Evolutionary conservation across 768 basidiomycete species (phyloP).

Genomic region (Pulveroboletus sp.): DNA sequence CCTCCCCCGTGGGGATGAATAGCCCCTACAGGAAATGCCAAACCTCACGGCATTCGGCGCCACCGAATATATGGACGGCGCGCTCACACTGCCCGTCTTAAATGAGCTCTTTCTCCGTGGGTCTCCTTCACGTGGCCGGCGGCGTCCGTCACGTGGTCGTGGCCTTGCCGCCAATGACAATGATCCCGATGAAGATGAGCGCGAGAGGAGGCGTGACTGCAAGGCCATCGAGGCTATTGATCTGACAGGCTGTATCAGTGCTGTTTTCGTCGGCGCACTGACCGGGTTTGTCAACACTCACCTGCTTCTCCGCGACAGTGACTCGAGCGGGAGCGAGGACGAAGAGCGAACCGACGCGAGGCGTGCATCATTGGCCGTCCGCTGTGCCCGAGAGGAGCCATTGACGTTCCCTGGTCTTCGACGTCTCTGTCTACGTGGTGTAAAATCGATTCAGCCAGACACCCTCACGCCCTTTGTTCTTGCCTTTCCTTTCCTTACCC

Average conservation of each 20-base stretch:
- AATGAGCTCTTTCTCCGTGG: slow-evolving; percentile 91
- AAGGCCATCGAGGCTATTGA: slow-evolving; percentile 85
- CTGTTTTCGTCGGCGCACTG: slow-evolving; percentile 82
- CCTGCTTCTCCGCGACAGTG: slow-evolving; percentile 38
- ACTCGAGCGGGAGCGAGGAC: slow-evolving; percentile 43
- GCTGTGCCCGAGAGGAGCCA: slow-evolving; percentile 42
- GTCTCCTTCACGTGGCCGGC: slow-evolving; percentile 59
- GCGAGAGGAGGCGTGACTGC: slow-evolving; percentile 67
- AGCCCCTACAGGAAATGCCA: slow-evolving; percentile 67
- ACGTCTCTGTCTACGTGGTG: slow-evolving; percentile 77
- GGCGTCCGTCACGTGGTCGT: slow-evolving; percentile 65
- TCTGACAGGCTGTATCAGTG: slow-evolving; percentile 91
- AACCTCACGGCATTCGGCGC: slow-evolving; percentile 87
- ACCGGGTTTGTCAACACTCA: slow-evolving; percentile 75
- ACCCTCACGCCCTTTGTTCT: slow-evolving; percentile 69
- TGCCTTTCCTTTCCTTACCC: slow-evolving; percentile 81
- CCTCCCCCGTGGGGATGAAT: slow-evolving; percentile 4
- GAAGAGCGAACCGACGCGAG: slow-evolving; percentile 28
- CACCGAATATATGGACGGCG: slow-evolving; percentile 97
- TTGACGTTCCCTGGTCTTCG: slow-evolving; percentile 63
- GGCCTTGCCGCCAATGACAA: slow-evolving; percentile 41
- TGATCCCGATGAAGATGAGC: slow-evolving; percentile 72
- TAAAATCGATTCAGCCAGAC: slow-evolving; percentile 68
- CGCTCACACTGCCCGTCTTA: slow-evolving; percentile 78
- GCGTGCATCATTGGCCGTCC: slow-evolving; percentile 29